Conservation (phyloP, 139 green algal genomes). For the Bryopsis sp. region DNA sequence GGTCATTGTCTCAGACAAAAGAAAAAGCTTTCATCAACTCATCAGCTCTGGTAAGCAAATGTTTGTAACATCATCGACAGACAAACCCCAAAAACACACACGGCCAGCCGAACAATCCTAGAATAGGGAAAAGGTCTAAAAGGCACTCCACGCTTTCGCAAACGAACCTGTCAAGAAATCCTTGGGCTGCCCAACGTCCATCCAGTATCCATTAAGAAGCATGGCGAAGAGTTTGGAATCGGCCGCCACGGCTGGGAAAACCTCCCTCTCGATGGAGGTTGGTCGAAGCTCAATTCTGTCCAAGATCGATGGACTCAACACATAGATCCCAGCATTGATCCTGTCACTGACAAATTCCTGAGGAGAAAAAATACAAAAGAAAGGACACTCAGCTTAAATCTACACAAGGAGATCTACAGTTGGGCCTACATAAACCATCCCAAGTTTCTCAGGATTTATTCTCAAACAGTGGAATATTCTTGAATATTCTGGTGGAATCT, state of each 20-base stretch:
- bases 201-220: constrained; percentile 92
- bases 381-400: not conserved
- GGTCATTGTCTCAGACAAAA: too few species aligned
- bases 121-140: too few species aligned
- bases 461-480: not conserved
- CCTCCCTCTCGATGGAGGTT: constrained; percentile 92
- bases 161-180: constrained; percentile 74
- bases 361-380: not conserved
- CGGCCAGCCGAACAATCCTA: too few species aligned
- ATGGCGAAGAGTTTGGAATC: constrained; percentile 81
- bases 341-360: constrained; percentile 97
- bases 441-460: not conserved
- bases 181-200: constrained; percentile 96
- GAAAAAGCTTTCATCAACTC: too few species aligned
- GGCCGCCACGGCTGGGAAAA: constrained; percentile 85
- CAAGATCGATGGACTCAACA: constrained; percentile 70
- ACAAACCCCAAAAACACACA: too few species aligned
- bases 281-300: constrained; percentile 86
- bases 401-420: not conserved
- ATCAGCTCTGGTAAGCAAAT: too few species aligned
- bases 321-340: constrained; percentile 98
- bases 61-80: too few species aligned
- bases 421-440: not conserved
- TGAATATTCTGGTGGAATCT: not conserved
- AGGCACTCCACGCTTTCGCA: too few species aligned